Conservation (phyloP, 306 rosid genomes). For the Castanopsis chinensis region DNA sequence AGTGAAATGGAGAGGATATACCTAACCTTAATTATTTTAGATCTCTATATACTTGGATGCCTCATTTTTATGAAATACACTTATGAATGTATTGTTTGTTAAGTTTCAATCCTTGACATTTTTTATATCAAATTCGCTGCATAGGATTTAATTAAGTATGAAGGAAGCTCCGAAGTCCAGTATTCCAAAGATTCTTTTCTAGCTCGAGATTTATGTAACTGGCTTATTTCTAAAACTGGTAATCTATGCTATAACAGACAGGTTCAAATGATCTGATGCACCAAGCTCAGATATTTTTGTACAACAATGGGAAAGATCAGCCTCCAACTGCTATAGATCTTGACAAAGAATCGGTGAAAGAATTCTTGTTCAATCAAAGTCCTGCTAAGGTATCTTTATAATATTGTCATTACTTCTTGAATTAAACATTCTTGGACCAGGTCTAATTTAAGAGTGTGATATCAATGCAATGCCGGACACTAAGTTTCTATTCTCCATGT, state of each 20-base stretch:
- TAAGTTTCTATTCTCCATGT: neutral
- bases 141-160: no score
- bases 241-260: slow-evolving; percentile 47
- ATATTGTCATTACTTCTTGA: neutral
- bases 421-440: neutral
- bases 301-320: slow-evolving; percentile 69
- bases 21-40: no score
- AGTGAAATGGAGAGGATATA: no score
- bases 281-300: slow-evolving; percentile 77
- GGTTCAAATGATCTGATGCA: slow-evolving; percentile 80
- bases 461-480: neutral
- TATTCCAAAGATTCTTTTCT: no score
- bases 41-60: no score
- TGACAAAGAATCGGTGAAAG: slow-evolving; percentile 71
- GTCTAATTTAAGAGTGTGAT: neutral
- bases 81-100: no score
- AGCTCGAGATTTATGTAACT: neutral
- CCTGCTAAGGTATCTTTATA: slow-evolving; percentile 67
- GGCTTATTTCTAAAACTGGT: neutral
- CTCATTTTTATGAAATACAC: no score
- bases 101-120: no score
- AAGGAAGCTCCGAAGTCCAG: no score
- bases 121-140: no score
- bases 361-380: slow-evolving; percentile 81
- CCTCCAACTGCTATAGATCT: slow-evolving; percentile 90